Conservation (phyloP, 106 monocot species). For the Vanilla planifolia region DNA sequence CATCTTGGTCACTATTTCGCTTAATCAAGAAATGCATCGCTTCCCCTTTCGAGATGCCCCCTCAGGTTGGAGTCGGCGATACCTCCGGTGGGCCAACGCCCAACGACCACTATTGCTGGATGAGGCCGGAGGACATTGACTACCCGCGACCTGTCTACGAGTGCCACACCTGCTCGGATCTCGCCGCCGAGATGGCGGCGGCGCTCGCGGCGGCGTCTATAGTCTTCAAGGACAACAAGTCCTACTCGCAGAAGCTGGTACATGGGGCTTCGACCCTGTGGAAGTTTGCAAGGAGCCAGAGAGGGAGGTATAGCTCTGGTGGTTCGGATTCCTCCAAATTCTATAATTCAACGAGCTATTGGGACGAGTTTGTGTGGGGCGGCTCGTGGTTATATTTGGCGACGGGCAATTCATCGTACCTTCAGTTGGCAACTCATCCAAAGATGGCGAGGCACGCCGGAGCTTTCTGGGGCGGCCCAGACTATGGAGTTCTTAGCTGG, state of each 20-base stretch:
- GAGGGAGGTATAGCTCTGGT: conserved; percentile 42
- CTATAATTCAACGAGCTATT: conserved; percentile 55
- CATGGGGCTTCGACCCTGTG: conserved; percentile 68
- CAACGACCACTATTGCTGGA: conserved; percentile 92
- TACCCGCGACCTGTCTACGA: conserved; percentile 67
- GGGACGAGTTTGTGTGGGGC: conserved; percentile 95
- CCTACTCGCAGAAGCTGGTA: conserved; percentile 84
- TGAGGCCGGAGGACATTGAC: conserved; percentile 79
- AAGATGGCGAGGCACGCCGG: conserved; percentile 77
- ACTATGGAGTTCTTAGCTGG: conserved; percentile 92
- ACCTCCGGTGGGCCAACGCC: conserved; percentile 37
- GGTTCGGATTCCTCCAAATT: conserved; percentile 29
- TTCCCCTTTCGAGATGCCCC: background rate
- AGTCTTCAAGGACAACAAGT: conserved; percentile 83
- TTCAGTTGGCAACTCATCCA: conserved; percentile 57
- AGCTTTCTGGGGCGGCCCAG: conserved; percentile 86
- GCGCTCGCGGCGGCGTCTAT: conserved; percentile 78
- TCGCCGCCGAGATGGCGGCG: conserved; percentile 86
- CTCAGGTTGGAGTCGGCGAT: conserved; percentile 68
- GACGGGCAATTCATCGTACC: conserved; percentile 69
- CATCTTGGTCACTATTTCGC: background rate
- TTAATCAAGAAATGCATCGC: no score
- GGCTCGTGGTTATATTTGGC: conserved; percentile 88
- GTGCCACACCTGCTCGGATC: conserved; percentile 76
- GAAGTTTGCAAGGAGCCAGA: conserved; percentile 53